Conservation (phyloP, 192 early-diverging fungal species). For the Podila minutissima region DNA sequence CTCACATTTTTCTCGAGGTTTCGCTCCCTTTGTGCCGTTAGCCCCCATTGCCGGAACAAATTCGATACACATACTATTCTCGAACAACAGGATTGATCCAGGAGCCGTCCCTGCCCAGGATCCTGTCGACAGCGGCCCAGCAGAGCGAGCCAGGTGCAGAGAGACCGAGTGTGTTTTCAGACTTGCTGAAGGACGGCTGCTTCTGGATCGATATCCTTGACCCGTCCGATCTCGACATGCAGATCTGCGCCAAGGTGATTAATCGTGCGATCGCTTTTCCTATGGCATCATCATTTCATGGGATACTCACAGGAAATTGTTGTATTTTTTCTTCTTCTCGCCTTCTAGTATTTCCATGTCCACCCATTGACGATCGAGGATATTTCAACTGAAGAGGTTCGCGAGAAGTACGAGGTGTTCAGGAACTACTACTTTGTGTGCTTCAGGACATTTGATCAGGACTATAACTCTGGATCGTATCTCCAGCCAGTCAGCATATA, state of each 20-base stretch:
- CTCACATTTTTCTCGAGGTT: background rate
- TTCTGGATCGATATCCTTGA: slow-evolving; percentile 80
- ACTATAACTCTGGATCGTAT: slow-evolving; percentile 69
- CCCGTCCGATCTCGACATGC: slow-evolving; percentile 66
- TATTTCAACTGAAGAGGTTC: slow-evolving; percentile 84
- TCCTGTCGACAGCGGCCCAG: slow-evolving; percentile 22
- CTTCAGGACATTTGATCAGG: slow-evolving; percentile 80
- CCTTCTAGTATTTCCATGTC: slow-evolving; percentile 66
- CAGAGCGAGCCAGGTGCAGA: slow-evolving; percentile 7
- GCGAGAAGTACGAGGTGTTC: slow-evolving; percentile 95
- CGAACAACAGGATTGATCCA: slow-evolving; percentile 38
- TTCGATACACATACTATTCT: slow-evolving; percentile 53
- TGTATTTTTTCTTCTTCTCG: background rate
- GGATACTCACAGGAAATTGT: no score
- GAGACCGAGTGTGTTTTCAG: slow-evolving; percentile 36
- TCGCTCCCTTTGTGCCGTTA: slow-evolving; percentile 9
- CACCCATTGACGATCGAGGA: slow-evolving; percentile 90
- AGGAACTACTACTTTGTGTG: slow-evolving; percentile 92
- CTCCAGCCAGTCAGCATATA: slow-evolving; percentile 75
- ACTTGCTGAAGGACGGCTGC: slow-evolving; percentile 59
- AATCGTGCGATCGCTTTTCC: background rate
- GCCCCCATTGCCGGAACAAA: slow-evolving; percentile 19
- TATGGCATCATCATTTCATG: background rate
- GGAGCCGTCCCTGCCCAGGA: slow-evolving; percentile 37
- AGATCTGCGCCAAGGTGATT: slow-evolving; percentile 61